phyloP scores from a whole-genome alignment of 129 eudicot genomes.

The Saposhnikovia divaricata region DNA sequence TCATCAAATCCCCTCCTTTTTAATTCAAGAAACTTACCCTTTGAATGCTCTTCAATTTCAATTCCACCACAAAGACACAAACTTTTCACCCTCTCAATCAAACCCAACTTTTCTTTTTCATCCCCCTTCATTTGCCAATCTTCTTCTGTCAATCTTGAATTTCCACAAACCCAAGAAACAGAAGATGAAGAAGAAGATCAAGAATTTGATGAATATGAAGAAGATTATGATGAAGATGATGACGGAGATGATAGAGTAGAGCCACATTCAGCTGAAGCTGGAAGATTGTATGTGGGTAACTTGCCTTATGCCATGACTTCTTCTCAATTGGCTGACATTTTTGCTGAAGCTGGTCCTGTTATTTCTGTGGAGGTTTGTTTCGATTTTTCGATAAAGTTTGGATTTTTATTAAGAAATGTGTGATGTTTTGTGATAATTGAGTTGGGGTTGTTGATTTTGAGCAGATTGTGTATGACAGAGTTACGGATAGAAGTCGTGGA shows the following conservation, averaged over 20 bases:
- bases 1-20: slow-evolving; percentile 22
- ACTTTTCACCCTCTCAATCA: slow-evolving; percentile 22
- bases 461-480: slow-evolving; percentile 80
- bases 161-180: slow-evolving; percentile 17
- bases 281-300: slow-evolving; percentile 79
- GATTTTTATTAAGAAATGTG: slow-evolving; percentile 4
- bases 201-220: slow-evolving; percentile 12
- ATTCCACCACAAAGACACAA: slow-evolving; percentile 22
- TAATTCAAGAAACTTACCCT: slow-evolving; percentile 15
- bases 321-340: slow-evolving; percentile 61
- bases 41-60: slow-evolving; percentile 20
- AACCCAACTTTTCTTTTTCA: slow-evolving; percentile 18
- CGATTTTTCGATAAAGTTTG: not conserved
- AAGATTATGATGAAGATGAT: slow-evolving; percentile 8
- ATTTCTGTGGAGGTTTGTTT: slow-evolving; percentile 52
- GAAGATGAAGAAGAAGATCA: slow-evolving; percentile 17
- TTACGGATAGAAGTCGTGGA: slow-evolving; percentile 93
- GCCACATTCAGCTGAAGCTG: slow-evolving; percentile 41
- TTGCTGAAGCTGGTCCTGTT: slow-evolving; percentile 72
- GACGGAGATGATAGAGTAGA: slow-evolving; percentile 10
- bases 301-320: slow-evolving; percentile 75
- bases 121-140: slow-evolving; percentile 14
- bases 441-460: slow-evolving; percentile 12
- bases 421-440: not conserved
- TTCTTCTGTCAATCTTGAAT: slow-evolving; percentile 16